These are phyloP conservation scores for Sedum album DNA, from an alignment of 164 flowering plant species.

Conservation along the genomic window DNA sequence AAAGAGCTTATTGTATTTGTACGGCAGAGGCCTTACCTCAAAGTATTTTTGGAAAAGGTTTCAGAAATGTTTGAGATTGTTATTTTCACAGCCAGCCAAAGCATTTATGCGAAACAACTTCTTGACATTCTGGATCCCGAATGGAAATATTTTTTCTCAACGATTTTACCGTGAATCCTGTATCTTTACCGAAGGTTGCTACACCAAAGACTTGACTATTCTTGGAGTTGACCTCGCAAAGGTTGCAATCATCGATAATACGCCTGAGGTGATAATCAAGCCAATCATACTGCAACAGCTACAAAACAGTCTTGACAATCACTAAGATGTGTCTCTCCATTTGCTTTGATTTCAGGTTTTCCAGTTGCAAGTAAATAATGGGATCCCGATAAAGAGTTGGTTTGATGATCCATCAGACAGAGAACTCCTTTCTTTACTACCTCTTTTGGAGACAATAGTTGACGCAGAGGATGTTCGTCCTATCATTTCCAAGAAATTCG, in stretches of 20 bases:
- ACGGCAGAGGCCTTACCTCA: slow-evolving; percentile 72
- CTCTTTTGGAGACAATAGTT: slow-evolving; percentile 64
- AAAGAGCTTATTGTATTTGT: slow-evolving; percentile 90
- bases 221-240: slow-evolving; percentile 92
- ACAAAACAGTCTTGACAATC: neutral
- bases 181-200: slow-evolving; percentile 70
- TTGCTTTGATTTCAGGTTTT: slow-evolving; percentile 61
- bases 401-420: slow-evolving; percentile 71
- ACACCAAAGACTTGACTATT: slow-evolving; percentile 87
- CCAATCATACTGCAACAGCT: neutral
- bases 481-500: slow-evolving; percentile 75
- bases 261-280: slow-evolving; percentile 72
- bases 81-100: slow-evolving; percentile 93
- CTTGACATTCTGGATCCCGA: slow-evolving; percentile 80
- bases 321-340: neutral
- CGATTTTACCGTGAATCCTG: slow-evolving; percentile 95
- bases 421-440: slow-evolving; percentile 57
- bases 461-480: slow-evolving; percentile 93
- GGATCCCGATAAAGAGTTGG: slow-evolving; percentile 91
- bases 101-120: slow-evolving; percentile 83
- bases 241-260: slow-evolving; percentile 87
- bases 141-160: slow-evolving; percentile 57
- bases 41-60: slow-evolving; percentile 62
- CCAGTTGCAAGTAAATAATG: slow-evolving; percentile 89
- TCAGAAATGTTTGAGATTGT: slow-evolving; percentile 89